These are phyloP conservation scores for Carpinus viminea DNA, from an alignment of 306 rosid genomes.

Conservation along the genomic window DNA sequence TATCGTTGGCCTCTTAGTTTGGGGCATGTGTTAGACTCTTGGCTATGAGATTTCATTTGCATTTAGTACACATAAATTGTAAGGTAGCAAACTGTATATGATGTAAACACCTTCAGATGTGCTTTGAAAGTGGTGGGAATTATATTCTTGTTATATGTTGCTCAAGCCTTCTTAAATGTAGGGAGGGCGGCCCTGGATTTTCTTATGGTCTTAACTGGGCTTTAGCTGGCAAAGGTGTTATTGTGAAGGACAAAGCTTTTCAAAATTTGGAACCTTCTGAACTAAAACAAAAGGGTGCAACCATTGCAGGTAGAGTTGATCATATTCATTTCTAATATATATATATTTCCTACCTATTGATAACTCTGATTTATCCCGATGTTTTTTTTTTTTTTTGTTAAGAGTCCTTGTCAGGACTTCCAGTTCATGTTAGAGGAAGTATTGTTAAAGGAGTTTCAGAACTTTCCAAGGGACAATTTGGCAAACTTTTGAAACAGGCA, in stretches of 20 bases:
- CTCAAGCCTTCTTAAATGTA: slow-evolving; percentile 5
- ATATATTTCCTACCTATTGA: neutral
- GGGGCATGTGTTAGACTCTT: neutral
- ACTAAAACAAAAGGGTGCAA: slow-evolving; percentile 43
- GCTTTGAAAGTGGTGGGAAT: neutral
- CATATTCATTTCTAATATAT: neutral
- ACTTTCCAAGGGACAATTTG: slow-evolving; percentile 38
- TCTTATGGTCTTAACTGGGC: slow-evolving; percentile 38
- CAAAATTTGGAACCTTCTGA: slow-evolving; percentile 35
- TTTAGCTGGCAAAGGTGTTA: slow-evolving; percentile 47
- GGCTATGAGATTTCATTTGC: neutral
- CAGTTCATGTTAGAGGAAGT: slow-evolving; percentile 45
- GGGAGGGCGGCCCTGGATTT: slow-evolving; percentile 19
- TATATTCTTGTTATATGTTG: neutral
- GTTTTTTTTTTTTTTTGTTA: neutral
- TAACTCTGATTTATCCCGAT: neutral
- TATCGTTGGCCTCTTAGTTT: neutral
- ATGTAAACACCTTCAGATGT: neutral
- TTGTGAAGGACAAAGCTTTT: slow-evolving; percentile 40
- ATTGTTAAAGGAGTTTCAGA: slow-evolving; percentile 24
- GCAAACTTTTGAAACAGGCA: slow-evolving; percentile 49
- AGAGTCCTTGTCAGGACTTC: slow-evolving; percentile 43
- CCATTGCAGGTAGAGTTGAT: slow-evolving; percentile 23
- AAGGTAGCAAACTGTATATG: neutral
- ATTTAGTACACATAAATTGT: neutral